Evolutionary conservation across 2,329 filamentous ascomycete genomes (phyloP).

Genomic region (Botrytis deweyae): DNA sequence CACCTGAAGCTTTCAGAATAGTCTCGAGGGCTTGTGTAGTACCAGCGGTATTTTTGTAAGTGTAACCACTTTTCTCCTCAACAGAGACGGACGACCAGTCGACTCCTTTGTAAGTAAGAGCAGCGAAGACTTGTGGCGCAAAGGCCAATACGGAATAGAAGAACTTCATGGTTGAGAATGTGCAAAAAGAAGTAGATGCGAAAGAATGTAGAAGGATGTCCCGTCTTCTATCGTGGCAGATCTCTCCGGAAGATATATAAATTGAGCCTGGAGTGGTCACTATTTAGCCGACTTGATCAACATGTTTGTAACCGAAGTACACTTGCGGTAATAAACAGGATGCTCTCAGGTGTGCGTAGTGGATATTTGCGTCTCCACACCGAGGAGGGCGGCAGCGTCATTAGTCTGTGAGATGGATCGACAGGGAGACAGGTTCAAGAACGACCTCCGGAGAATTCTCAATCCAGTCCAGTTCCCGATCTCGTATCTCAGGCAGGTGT

Average conservation of each 20-base stretch:
- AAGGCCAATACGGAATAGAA: conserved; percentile 14
- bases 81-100: conserved; percentile 69
- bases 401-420: neutral
- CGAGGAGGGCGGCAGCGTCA: neutral
- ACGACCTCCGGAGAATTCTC: neutral
- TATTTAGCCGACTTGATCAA: neutral
- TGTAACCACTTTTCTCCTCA: conserved; percentile 60
- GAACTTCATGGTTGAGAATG: conserved; percentile 5
- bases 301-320: neutral
- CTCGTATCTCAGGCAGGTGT: neutral
- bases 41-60: conserved; percentile 59
- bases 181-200: neutral
- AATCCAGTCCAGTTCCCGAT: neutral
- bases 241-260: neutral
- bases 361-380: neutral
- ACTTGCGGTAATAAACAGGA: neutral
- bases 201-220: neutral
- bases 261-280: neutral
- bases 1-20: conserved; percentile 60
- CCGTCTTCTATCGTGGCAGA: neutral
- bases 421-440: neutral
- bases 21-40: conserved; percentile 56
- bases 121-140: conserved; percentile 24
- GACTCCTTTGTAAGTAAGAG: conserved; percentile 63
- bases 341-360: neutral